Evolutionary conservation across 331 rosid species (phyloP).

Genomic region (Acacia concinna): DNA sequence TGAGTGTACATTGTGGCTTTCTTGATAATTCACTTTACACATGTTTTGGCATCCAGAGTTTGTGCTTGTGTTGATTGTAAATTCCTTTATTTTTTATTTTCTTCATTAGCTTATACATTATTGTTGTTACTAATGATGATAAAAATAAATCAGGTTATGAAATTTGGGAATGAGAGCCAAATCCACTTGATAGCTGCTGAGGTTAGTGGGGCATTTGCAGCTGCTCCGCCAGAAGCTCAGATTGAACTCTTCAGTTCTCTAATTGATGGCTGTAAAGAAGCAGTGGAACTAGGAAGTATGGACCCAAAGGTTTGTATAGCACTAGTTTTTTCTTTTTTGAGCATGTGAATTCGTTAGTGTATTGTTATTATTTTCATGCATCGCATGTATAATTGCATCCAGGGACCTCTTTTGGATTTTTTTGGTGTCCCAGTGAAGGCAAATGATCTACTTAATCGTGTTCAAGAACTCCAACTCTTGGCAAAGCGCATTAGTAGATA

Average conservation of each 20-base stretch:
- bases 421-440: slow-evolving; percentile 97
- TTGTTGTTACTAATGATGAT: slow-evolving; percentile 14
- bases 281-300: slow-evolving; percentile 69
- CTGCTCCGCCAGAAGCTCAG: slow-evolving; percentile 69
- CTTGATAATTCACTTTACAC: neutral
- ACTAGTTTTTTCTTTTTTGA: neutral
- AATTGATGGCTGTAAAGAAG: slow-evolving; percentile 86
- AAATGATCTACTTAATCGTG: slow-evolving; percentile 80
- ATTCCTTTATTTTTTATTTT: slow-evolving; percentile 16
- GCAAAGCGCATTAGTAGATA: slow-evolving; percentile 92
- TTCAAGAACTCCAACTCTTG: slow-evolving; percentile 85
- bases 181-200: slow-evolving; percentile 71
- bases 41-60: slow-evolving; percentile 6
- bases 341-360: slow-evolving; percentile 8
- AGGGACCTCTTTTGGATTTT: slow-evolving; percentile 97
- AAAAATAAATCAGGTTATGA: slow-evolving; percentile 72
- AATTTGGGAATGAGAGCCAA: slow-evolving; percentile 91
- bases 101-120: slow-evolving; percentile 19
- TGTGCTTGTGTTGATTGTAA: slow-evolving; percentile 25
- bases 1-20: neutral
- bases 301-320: slow-evolving; percentile 76
- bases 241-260: slow-evolving; percentile 78
- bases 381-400: slow-evolving; percentile 34
- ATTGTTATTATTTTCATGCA: neutral
- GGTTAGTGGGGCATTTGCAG: slow-evolving; percentile 80